phyloP scores from a whole-genome alignment of 2,329 filamentous ascomycete genomes.

The Pseudogymnoascus sp. region DNA sequence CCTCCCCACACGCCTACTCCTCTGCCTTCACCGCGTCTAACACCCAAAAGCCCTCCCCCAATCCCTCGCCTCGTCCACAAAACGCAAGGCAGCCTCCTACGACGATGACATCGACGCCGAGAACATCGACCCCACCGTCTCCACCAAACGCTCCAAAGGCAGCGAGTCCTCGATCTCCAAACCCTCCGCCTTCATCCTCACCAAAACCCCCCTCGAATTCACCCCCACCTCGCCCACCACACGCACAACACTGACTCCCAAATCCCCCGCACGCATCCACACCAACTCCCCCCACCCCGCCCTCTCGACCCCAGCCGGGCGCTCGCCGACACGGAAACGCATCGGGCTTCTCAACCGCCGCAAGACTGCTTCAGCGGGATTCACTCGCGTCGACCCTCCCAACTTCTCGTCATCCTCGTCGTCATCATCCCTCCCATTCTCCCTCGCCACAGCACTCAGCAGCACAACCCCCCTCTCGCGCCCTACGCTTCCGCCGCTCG shows the following conservation, averaged over 20 bases:
- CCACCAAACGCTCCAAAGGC: constrained; percentile 52
- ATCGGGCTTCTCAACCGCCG: constrained; percentile 63
- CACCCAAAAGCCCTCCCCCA: constrained; percentile 17
- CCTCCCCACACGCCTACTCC: constrained; percentile 7
- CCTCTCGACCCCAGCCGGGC: constrained; percentile 65
- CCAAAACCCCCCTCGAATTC: constrained; percentile 20
- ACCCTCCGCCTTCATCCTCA: constrained; percentile 27
- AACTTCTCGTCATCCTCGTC: constrained; percentile 44
- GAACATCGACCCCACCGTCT: constrained; percentile 51
- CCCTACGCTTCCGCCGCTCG: constrained; percentile 22
- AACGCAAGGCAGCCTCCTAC: constrained; percentile 51
- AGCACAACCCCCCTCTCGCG: constrained; percentile 59
- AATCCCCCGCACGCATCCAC: constrained; percentile 41
- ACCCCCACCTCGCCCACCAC: constrained; percentile 13
- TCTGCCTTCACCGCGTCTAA: neutral
- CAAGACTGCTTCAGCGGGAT: constrained; percentile 49
- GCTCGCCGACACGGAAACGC: constrained; percentile 66
- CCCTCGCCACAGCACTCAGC: constrained; percentile 74
- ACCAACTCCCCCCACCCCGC: constrained; percentile 41
- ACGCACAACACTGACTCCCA: constrained; percentile 43
- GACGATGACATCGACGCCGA: constrained; percentile 47
- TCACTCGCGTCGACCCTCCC: constrained; percentile 66
- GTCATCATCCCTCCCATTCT: constrained; percentile 53
- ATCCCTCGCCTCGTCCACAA: constrained; percentile 31
- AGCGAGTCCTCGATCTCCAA: constrained; percentile 32